Conservation (phyloP, 1,284 basidiomycete species). For the Cutaneotrichosporon arboriforme region DNA sequence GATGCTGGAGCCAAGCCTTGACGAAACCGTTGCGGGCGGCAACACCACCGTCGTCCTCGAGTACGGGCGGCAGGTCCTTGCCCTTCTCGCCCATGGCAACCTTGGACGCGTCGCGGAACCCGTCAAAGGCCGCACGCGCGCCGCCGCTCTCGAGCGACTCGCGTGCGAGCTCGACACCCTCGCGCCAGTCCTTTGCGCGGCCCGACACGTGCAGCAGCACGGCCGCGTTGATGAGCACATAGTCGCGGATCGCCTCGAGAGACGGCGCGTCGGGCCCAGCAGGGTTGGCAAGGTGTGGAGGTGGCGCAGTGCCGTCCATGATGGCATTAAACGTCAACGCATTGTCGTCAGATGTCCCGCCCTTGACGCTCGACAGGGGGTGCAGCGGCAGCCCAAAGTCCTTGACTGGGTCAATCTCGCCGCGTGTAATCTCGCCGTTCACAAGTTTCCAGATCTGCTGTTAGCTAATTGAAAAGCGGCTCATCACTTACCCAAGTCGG, state of each 20-base stretch:
- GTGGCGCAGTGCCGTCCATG: conserved; percentile 41
- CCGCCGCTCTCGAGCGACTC: conserved; percentile 66
- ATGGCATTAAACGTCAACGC: conserved; percentile 50
- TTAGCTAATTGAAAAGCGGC: neutral
- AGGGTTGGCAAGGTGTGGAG: conserved; percentile 41
- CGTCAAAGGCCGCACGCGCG: conserved; percentile 66
- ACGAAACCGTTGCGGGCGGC: conserved; percentile 48
- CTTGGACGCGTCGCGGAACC: conserved; percentile 51
- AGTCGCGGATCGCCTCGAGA: conserved; percentile 64
- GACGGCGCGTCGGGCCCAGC: conserved; percentile 50
- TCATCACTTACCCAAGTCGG: conserved; percentile 62
- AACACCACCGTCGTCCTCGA: conserved; percentile 47
- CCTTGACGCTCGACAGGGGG: conserved; percentile 63
- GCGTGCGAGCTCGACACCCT: conserved; percentile 68
- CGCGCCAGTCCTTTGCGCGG: conserved; percentile 60
- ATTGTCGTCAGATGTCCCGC: conserved; percentile 69
- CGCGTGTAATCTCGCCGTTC: conserved; percentile 46
- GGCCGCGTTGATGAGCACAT: conserved; percentile 78
- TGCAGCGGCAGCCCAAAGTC: conserved; percentile 70
- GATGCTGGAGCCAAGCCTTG: conserved; percentile 38
- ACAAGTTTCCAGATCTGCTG: conserved; percentile 51
- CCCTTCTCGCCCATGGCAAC: conserved; percentile 44
- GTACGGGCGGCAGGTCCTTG: conserved; percentile 25
- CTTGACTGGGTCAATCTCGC: conserved; percentile 47
- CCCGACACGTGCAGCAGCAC: conserved; percentile 77